Evolutionary conservation across 345 rosid species (phyloP), one percentile per base, ranked within the genome.

Genomic region (Melaleuca quinquenervia): DNA sequence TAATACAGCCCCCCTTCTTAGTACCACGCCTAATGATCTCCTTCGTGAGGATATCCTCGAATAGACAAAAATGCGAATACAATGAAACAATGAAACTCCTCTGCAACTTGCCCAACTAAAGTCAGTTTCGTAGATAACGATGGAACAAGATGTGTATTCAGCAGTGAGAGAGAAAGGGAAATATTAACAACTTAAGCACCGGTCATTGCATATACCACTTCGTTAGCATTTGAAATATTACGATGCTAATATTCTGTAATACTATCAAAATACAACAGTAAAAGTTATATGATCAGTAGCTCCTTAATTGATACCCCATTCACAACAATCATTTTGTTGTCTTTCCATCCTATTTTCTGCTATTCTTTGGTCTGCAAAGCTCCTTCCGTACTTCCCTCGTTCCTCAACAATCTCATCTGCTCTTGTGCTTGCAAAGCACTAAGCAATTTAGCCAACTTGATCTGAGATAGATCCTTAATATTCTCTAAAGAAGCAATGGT

Each of bases 211-310:
- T 11, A 84, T 2, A 32, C 32, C 7, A 56, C 85, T 15, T 82
- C 83, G 84, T 85, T 85, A 15, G 85, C 78, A 85, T 85, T 87
- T 7, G 70, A 50, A 32, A 85, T 85, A n/a, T 29, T 56, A 84
- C 16, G 64, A 27, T 11, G 54, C 1, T 1, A 52, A 56, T 54
- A 22, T 11, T 22, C 80, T 51, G 52, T 21, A 49, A 12, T 82
- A 6, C 4, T 76, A 9, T 15, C 7, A 11, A 54, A 29, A 50
- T 84, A n/a, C 86, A 41, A 82, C 5, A 41, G 41, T 41, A 41
- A 41, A 41, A 41, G 85, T 87, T 82, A 85, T 85, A n/a, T 84
- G 84, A 52, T 87, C 85, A 0, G 45, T 82, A 20, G 70, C 83
- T 22, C 82, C 52, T 0, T 24, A 87, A 27, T 85, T 62, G n/a